These are phyloP conservation scores for Aspergillus japonicus DNA, from an alignment of 2,329 filamentous ascomycete genomes.

Conservation along the genomic window DNA sequence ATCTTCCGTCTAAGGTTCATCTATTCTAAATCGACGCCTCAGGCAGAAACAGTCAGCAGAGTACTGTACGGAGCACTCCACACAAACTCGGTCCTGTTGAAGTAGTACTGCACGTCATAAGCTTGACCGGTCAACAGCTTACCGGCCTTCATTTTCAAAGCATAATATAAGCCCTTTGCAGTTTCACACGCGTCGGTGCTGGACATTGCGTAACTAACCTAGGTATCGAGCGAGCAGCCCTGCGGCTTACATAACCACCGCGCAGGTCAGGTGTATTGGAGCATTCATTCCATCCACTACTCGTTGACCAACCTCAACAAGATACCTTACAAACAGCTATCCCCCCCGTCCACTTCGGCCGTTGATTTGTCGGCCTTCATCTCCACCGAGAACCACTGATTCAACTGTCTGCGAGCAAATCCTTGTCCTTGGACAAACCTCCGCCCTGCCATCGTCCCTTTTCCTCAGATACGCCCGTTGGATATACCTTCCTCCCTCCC, in stretches of 20 bases:
- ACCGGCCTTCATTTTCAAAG: not conserved
- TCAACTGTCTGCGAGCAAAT: not conserved
- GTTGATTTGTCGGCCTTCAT: not conserved
- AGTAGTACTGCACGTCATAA: too few species aligned
- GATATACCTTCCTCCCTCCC: conserved; percentile 4
- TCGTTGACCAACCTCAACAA: not conserved
- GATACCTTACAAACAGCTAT: not conserved
- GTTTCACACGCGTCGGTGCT: not conserved
- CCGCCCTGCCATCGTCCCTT: not conserved
- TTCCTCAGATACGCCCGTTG: not conserved
- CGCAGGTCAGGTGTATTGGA: conserved; percentile 11
- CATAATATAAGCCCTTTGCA: not conserved
- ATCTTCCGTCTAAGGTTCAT: conserved; percentile 23
- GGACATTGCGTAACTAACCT: not conserved
- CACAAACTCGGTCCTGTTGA: too few species aligned
- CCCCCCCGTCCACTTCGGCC: conserved; percentile 1
- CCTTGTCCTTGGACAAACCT: not conserved
- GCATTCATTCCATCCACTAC: not conserved
- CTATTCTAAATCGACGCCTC: too few species aligned
- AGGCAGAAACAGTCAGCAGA: too few species aligned
- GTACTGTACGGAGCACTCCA: too few species aligned
- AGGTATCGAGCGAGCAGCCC: not conserved
- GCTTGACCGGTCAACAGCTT: too few species aligned
- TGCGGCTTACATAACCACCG: conserved; percentile 19
- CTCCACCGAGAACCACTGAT: not conserved